Base-by-base conservation (phyloP, 495 filamentous ascomycete species). In the Xylaria sp. region DNA sequence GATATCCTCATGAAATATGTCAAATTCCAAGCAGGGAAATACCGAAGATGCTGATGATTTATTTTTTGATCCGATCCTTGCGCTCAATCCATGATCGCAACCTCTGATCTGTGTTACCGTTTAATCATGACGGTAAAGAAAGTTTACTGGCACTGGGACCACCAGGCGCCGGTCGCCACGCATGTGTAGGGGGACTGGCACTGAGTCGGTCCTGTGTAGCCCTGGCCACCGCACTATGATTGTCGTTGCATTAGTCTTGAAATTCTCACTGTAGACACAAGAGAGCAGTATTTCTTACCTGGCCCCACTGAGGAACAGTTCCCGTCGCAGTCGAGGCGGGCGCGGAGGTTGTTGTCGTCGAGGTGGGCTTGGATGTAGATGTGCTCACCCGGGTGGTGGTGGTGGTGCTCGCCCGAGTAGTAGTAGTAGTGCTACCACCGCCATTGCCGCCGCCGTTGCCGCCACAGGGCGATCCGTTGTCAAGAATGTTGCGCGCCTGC, bases 401-500 rank as follows among this genome's bases (percentile, higher is more conserved):
- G 17, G 37, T 61, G 19, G 67, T 24, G 55, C 12, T 41, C 12
- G 67, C n/a, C n/a, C n/a, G n/a, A n/a, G n/a, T n/a, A n/a, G n/a
- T n/a, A n/a, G n/a, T n/a, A n/a, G n/a, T n/a, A n/a, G n/a, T n/a
- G n/a, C n/a, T 21, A 19, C 43, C 17, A 62, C 14, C 19, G 63
- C 31, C 24, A 17, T 19, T 26, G 35, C 48, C 48, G 35, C 24
- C 31, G 11, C 64, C 48, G 19, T 26, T 7, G 37, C 63, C 53
- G 29, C 50, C 69, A 79, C 75, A 77, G 19, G 75, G 62, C 11
- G 58, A 26, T 24, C 75, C 75, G 24, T 50, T 76, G 24, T 61
- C 29, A 26, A 82, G 73, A 63, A 83, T 81, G 17, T 71, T 71
- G 6, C 75, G 72, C 0, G 78, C 80, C 57, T 80, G 75, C 71